Evolutionary conservation across 2,329 filamentous ascomycete genomes (phyloP).

Genomic region (Monilinia vaccinii-corymbosi): DNA sequence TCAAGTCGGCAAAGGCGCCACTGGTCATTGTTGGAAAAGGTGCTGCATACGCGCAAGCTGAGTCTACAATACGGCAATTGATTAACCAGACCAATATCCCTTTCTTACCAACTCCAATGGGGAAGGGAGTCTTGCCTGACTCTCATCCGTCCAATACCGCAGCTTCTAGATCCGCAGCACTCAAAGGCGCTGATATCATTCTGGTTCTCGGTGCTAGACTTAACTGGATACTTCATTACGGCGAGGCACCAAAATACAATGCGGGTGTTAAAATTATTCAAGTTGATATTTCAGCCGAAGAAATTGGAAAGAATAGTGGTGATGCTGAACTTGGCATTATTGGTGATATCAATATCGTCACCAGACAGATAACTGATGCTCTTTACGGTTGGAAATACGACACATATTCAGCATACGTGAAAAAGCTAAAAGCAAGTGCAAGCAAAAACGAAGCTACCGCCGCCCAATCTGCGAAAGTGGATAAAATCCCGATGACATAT

Average conservation of each 20-base stretch:
- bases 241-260: constrained; percentile 45
- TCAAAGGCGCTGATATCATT: constrained; percentile 45
- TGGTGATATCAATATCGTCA: constrained; percentile 42
- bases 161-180: constrained; percentile 43
- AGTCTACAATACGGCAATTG: constrained; percentile 36
- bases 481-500: constrained; percentile 39
- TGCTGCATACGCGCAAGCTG: constrained; percentile 43
- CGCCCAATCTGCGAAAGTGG: constrained; percentile 33
- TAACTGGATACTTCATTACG: constrained; percentile 51
- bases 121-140: constrained; percentile 47
- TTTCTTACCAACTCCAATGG: constrained; percentile 50
- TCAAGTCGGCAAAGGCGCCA: constrained; percentile 40
- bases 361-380: constrained; percentile 36
- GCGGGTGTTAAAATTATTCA: constrained; percentile 42
- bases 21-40: constrained; percentile 47
- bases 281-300: constrained; percentile 44
- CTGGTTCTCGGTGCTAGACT: constrained; percentile 44
- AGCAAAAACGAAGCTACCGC: constrained; percentile 40
- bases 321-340: constrained; percentile 40
- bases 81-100: constrained; percentile 41
- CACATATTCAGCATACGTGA: constrained; percentile 29
- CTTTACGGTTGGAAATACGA: constrained; percentile 38
- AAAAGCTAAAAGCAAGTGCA: constrained; percentile 30
- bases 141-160: constrained; percentile 43
- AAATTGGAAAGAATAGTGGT: constrained; percentile 43